phyloP scores from a whole-genome alignment of 2,329 filamentous ascomycete species.

The Onygenales sp. region DNA sequence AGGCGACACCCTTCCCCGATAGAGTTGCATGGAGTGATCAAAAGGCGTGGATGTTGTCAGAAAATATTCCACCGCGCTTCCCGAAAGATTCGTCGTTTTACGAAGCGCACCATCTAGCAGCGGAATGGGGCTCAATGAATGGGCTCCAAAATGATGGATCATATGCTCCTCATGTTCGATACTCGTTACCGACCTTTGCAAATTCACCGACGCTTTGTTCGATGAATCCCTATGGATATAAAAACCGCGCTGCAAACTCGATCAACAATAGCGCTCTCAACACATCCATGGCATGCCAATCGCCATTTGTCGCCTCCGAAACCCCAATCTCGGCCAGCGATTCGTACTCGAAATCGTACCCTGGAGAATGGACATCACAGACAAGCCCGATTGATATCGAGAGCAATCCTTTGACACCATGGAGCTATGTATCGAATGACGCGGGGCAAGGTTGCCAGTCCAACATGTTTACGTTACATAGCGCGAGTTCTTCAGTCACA shows the following conservation, averaged over 20 bases:
- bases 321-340: neutral
- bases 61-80: neutral
- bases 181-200: neutral
- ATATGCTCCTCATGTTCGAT: neutral
- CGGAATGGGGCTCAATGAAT: neutral
- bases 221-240: neutral
- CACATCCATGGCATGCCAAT: neutral
- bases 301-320: neutral
- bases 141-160: neutral
- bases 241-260: neutral
- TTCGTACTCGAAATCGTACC: neutral
- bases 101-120: neutral
- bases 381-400: neutral
- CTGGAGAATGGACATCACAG: neutral
- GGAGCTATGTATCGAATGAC: neutral
- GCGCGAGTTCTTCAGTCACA: neutral
- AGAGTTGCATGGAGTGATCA: neutral
- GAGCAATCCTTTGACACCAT: neutral
- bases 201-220: neutral
- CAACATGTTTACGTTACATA: neutral
- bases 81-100: neutral
- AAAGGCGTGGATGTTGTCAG: neutral
- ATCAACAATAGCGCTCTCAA: neutral
- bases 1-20: neutral
- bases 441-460: neutral